Base-by-base conservation (phyloP, 225 moss, liverwort and hornwort species). In the Asterella californica region DNA sequence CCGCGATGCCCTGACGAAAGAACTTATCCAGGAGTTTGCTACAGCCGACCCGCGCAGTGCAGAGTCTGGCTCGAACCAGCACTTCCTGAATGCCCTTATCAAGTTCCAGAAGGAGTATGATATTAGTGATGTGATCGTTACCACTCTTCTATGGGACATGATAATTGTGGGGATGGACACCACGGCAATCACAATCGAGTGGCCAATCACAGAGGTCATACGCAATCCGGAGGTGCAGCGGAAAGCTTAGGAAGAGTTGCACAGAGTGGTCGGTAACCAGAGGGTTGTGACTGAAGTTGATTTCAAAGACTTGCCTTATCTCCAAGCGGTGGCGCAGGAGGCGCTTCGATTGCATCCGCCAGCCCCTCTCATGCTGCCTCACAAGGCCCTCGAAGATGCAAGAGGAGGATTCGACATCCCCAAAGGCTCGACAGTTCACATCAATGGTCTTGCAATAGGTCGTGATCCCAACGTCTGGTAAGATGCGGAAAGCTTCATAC, bases 91-190 rank as follows among this genome's bases (percentile, higher is more conserved):
- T 42, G 99, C 99, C 57, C 77, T 99, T 53, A 88, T 91, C 86
- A 86, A 90, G 71, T 85, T 95, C 66, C 92, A 90, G 76, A 83
- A 86, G 69, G 89, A 93, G 67, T 99, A 99, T 45, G 92, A 95
- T 77, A 87, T 99, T 88, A 92, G 91, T 82, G 99, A 95, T 88
- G 91, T 90, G 0, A 95, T 95, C 10, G 90, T 99, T 74, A 99
- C 93, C 53, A 94, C 94, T 0, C 91, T 99, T 10, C 92, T 99
- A 61, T 99, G 99, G 99, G 94, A 99, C 60, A 99, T 99, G 97
- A 92, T 99, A 52, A 99, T 95, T 33, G 97, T 95, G 48, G 97
- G 97, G n/a, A 94, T 99, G 94, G 97, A 99, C 82, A 99, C 97
- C 67, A 93, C 93, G 34, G 97, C 93, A 27, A 99, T 99, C 38